A percentile compares a stretch with the other conserved stretches of the same genome.
These are phyloP conservation scores for Globisporangium acanthophoron DNA, from an alignment of 352 stramenopile species.

Conservation along the genomic window DNA sequence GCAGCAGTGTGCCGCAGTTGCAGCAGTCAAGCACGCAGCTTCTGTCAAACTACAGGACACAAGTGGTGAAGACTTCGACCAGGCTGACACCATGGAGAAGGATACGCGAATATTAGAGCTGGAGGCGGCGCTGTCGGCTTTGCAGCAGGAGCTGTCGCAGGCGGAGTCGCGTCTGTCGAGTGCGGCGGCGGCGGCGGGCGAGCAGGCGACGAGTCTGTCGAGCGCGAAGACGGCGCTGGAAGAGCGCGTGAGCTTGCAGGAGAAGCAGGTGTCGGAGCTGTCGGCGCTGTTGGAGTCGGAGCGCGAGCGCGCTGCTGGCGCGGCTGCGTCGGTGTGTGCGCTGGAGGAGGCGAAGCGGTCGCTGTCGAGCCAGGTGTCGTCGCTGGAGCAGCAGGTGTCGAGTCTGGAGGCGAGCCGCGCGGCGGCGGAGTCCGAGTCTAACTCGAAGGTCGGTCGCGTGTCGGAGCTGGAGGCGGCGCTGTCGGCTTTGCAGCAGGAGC, in stretches of 20 bases:
- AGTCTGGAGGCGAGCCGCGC: slow-evolving; percentile 1
- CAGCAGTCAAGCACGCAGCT: not conserved
- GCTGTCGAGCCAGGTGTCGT: slow-evolving; percentile 19
- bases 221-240: slow-evolving; percentile 14
- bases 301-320: not conserved
- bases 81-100: not conserved
- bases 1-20: not conserved
- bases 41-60: not conserved
- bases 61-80: not conserved
- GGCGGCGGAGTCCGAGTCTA: not conserved
- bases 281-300: slow-evolving; percentile 1
- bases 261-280: slow-evolving; percentile 1
- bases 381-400: slow-evolving; percentile 9
- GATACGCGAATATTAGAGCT: slow-evolving; percentile 1
- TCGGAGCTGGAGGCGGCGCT: slow-evolving; percentile 13
- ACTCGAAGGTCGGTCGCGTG: slow-evolving; percentile 6
- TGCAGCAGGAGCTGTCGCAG: slow-evolving; percentile 12
- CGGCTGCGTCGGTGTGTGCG: not conserved
- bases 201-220: slow-evolving; percentile 17
- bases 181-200: slow-evolving; percentile 13
- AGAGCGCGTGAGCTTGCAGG: slow-evolving; percentile 1
- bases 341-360: slow-evolving; percentile 4
- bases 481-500: slow-evolving; percentile 5
- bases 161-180: slow-evolving; percentile 13
- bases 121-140: slow-evolving; percentile 4